Conservation (phyloP, 768 basidiomycete species). For the Lactarius hengduanensis region DNA sequence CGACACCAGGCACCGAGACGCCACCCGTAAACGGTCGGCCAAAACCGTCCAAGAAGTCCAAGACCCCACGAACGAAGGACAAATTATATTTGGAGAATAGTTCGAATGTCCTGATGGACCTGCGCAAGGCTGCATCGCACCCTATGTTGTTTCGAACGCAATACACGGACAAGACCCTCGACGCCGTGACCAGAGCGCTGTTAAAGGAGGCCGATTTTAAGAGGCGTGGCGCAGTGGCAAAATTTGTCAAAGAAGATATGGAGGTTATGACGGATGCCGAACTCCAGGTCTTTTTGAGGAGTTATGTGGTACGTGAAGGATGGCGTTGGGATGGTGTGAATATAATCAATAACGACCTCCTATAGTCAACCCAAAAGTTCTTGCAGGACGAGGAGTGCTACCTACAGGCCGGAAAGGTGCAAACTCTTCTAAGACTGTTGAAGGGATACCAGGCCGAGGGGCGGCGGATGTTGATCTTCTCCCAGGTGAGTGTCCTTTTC, state of each 20-base stretch:
- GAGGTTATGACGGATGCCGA: conserved; percentile 98
- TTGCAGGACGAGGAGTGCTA: conserved; percentile 73
- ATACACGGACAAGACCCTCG: conserved; percentile 76
- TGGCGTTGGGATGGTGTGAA: background rate
- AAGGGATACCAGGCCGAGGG: conserved; percentile 61
- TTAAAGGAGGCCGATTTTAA: conserved; percentile 92
- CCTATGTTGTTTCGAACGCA: conserved; percentile 91
- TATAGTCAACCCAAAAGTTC: conserved; percentile 69
- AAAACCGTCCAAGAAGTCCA: conserved; percentile 48
- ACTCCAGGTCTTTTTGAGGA: conserved; percentile 79
- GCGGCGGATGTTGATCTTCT: conserved; percentile 89
- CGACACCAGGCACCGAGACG: conserved; percentile 36
- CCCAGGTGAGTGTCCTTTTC: conserved; percentile 62
- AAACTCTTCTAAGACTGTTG: conserved; percentile 68
- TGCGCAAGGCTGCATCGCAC: conserved; percentile 94
- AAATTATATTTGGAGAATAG: conserved; percentile 78
- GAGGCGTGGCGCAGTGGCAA: conserved; percentile 73
- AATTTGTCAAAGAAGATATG: conserved; percentile 96
- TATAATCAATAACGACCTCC: conserved; percentile 10
- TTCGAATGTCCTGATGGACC: conserved; percentile 94
- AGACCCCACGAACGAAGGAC: conserved; percentile 49
- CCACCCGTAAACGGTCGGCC: conserved; percentile 33
- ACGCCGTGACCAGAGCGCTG: conserved; percentile 73
- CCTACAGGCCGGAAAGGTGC: conserved; percentile 86
- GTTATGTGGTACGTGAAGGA: conserved; percentile 68